Conservation (phyloP, 352 stramenopile species). For the Pythium angustatum region DNA sequence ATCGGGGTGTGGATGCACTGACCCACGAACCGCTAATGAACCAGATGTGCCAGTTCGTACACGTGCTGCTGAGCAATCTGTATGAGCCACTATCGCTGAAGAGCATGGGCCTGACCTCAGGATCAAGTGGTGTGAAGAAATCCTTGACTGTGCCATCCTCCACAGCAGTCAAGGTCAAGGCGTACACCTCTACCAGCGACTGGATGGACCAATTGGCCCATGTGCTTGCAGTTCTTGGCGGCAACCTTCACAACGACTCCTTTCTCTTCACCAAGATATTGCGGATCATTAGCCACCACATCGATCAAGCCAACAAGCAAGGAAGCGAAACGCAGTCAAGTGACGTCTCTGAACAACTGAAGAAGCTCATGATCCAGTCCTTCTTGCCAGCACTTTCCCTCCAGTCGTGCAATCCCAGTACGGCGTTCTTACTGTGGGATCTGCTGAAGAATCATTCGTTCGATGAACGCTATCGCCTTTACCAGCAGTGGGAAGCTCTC, state of each 20-base stretch:
- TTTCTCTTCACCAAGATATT: constrained; percentile 77
- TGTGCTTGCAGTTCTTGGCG: constrained; percentile 64
- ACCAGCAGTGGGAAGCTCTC: constrained; percentile 72
- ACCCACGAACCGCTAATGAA: constrained; percentile 58
- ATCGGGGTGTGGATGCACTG: constrained; percentile 64
- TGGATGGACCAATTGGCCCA: constrained; percentile 54
- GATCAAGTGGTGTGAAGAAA: constrained; percentile 6
- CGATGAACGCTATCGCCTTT: constrained; percentile 79
- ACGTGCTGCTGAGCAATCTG: constrained; percentile 55
- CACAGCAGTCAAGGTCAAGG: constrained; percentile 31
- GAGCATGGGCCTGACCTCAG: constrained; percentile 41
- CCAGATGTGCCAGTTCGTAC: constrained; percentile 71
- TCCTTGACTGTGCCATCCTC: not conserved
- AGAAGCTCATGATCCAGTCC: constrained; percentile 55
- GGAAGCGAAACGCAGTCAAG: constrained; percentile 12
- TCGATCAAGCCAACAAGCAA: constrained; percentile 43
- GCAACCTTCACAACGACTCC: constrained; percentile 66
- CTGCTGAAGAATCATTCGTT: constrained; percentile 76
- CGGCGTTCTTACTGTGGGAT: constrained; percentile 82
- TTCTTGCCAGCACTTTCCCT: constrained; percentile 79
- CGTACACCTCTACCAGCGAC: constrained; percentile 40
- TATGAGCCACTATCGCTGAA: constrained; percentile 62
- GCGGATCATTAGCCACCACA: constrained; percentile 54
- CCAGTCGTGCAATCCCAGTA: constrained; percentile 74
- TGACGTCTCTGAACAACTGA: constrained; percentile 33